Evolutionary conservation across 2,329 filamentous ascomycete genomes (phyloP).

Genomic region (Cadophora sp.): DNA sequence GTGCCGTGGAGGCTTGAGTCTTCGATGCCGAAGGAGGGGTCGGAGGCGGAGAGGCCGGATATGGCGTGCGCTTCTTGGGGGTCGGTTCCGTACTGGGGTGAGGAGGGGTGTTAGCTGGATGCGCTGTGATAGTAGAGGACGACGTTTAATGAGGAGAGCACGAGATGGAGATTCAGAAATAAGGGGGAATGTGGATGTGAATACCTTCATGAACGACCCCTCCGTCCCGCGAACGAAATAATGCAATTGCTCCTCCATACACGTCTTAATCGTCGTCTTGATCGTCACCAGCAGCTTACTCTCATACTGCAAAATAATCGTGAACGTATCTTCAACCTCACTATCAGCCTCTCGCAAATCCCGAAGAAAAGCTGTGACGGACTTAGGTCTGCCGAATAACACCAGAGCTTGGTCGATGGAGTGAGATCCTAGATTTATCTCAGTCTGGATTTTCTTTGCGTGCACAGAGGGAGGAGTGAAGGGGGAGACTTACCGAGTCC

Average conservation of each 20-base stretch:
- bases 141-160: too few relatives aligned
- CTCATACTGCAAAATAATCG: background rate
- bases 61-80: too few relatives aligned
- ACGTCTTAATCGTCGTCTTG: background rate
- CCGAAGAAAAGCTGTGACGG: background rate
- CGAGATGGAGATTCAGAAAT: too few relatives aligned
- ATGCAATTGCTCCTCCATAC: background rate
- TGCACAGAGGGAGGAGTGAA: background rate
- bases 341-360: background rate
- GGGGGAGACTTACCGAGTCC: background rate
- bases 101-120: too few relatives aligned
- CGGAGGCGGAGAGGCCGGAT: too few relatives aligned
- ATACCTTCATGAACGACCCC: background rate
- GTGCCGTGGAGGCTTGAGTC: too few relatives aligned
- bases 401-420: background rate
- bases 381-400: background rate
- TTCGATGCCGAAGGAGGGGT: too few relatives aligned
- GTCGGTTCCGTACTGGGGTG: too few relatives aligned
- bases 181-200: background rate
- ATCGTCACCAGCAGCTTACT: background rate
- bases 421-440: background rate
- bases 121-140: too few relatives aligned
- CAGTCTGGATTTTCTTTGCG: too few relatives aligned
- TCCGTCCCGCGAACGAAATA: background rate
- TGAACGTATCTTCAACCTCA: background rate